phyloP scores from a whole-genome alignment of 1,284 basidiomycete species.

The Fistulinella staudtii region DNA sequence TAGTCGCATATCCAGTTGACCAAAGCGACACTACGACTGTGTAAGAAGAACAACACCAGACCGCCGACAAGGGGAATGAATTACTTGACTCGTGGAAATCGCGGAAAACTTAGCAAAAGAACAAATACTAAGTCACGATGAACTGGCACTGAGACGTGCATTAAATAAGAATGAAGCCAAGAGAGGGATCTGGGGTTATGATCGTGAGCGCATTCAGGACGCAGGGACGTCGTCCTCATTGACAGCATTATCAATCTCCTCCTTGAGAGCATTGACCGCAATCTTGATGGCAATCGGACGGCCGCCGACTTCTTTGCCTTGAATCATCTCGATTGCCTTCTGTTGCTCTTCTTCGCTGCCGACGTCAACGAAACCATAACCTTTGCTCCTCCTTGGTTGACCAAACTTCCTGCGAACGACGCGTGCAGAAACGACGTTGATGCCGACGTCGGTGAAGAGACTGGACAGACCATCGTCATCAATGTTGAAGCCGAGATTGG shows the following conservation, averaged over 20 bases:
- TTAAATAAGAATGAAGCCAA: constrained; percentile 34
- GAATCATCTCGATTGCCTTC: constrained; percentile 77
- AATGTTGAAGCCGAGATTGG: constrained; percentile 90
- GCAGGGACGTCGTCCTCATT: constrained; percentile 13
- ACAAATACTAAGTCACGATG: constrained; percentile 34
- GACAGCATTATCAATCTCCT: constrained; percentile 35
- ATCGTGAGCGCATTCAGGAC: constrained; percentile 19
- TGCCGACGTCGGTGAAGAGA: constrained; percentile 80
- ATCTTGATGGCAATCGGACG: constrained; percentile 84
- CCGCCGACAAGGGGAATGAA: constrained; percentile 33
- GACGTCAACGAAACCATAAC: constrained; percentile 93
- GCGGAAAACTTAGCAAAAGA: constrained; percentile 32
- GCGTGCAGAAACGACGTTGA: constrained; percentile 78
- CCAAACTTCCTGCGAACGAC: constrained; percentile 84
- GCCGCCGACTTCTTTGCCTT: constrained; percentile 80
- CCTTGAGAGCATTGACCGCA: constrained; percentile 66
- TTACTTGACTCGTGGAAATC: constrained; percentile 36
- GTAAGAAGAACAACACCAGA: constrained; percentile 48
- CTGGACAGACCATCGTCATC: constrained; percentile 74
- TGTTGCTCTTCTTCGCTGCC: constrained; percentile 79
- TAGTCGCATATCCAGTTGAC: constrained; percentile 35
- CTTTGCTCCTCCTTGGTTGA: constrained; percentile 79
- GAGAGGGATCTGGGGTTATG: constrained; percentile 17
- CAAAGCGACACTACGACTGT: constrained; percentile 39
- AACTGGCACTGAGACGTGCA: constrained; percentile 21